A percentile compares a stretch with the other conserved stretches of the same genome.
Conservation (phyloP, 805 yeast genomes). For the Candida palmyrensis region DNA sequence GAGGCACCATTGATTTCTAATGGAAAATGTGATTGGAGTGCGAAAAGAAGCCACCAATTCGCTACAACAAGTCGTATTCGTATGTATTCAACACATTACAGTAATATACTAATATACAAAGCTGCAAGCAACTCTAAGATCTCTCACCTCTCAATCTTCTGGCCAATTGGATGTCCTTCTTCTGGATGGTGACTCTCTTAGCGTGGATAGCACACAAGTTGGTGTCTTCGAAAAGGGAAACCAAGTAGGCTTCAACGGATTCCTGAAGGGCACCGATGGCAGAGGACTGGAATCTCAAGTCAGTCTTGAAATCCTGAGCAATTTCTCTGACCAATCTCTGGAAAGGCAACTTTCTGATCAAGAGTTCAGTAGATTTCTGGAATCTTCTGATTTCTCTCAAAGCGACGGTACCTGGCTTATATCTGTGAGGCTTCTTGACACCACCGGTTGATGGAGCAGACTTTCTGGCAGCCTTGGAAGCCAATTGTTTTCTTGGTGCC, state of each 20-base stretch:
- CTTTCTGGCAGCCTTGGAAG: constrained; percentile 45
- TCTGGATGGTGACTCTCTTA: constrained; percentile 44
- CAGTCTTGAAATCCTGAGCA: constrained; percentile 44
- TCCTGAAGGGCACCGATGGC: constrained; percentile 46
- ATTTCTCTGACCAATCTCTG: constrained; percentile 46
- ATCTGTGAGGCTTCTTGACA: constrained; percentile 47
- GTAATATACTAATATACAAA: constrained; percentile 14
- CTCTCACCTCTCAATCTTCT: constrained; percentile 48
- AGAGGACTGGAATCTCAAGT: constrained; percentile 43
- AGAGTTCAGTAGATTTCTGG: constrained; percentile 42
- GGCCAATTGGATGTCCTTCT: constrained; percentile 45
- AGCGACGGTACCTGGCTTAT: constrained; percentile 47
- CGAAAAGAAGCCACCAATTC: background rate
- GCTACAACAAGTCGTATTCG: background rate
- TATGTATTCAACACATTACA: constrained; percentile 6
- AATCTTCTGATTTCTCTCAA: constrained; percentile 46
- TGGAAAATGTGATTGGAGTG: background rate
- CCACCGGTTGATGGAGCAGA: constrained; percentile 44
- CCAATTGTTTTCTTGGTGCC: constrained; percentile 46
- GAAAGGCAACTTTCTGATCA: constrained; percentile 45
- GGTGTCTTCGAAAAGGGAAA: constrained; percentile 42
- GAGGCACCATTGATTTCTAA: background rate
- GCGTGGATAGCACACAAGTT: constrained; percentile 47
- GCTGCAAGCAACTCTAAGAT: constrained; percentile 20
- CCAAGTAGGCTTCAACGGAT: constrained; percentile 44